These are phyloP conservation scores for Prunus mume DNA, from an alignment of 306 rosid species.

Conservation along the genomic window DNA sequence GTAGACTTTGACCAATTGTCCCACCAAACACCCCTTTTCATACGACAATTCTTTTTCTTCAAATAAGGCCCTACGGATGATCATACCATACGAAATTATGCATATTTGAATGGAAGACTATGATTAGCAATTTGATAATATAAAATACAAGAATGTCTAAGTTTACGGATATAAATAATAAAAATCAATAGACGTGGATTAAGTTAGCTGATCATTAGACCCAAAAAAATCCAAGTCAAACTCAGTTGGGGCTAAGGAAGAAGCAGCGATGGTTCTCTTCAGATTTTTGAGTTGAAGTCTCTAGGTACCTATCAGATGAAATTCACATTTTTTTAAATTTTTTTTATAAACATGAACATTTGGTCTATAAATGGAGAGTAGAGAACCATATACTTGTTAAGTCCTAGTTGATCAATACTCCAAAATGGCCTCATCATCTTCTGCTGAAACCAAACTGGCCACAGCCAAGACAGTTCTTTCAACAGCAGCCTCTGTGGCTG, in stretches of 20 bases:
- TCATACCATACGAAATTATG: too few species aligned
- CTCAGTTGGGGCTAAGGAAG: not conserved
- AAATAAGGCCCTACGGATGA: too few species aligned
- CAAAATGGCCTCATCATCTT: slow-evolving; percentile 34
- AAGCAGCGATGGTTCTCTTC: not conserved
- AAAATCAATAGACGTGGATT: too few species aligned
- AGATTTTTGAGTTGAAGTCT: not conserved
- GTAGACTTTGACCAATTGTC: not conserved
- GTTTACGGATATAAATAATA: too few species aligned
- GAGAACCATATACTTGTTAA: not conserved
- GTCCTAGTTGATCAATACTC: not conserved
- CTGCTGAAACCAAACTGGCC: slow-evolving; percentile 34
- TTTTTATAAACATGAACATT: not conserved
- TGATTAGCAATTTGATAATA: too few species aligned
- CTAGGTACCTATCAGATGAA: not conserved
- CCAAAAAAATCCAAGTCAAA: not conserved
- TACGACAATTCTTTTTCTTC: too few species aligned
- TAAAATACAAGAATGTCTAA: too few species aligned
- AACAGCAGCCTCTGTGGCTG: slow-evolving; percentile 54
- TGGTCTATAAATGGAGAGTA: not conserved
- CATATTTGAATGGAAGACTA: too few species aligned
- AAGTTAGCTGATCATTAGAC: too few species aligned
- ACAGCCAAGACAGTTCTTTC: slow-evolving; percentile 57
- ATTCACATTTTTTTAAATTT: not conserved
- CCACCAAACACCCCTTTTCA: not conserved